Percentiles rank a stretch among this genome's conserved stretches.
These are phyloP conservation scores for Rhododendron ferrugineum DNA, from an alignment of 148 eudicot genomes.

Conservation along the genomic window DNA sequence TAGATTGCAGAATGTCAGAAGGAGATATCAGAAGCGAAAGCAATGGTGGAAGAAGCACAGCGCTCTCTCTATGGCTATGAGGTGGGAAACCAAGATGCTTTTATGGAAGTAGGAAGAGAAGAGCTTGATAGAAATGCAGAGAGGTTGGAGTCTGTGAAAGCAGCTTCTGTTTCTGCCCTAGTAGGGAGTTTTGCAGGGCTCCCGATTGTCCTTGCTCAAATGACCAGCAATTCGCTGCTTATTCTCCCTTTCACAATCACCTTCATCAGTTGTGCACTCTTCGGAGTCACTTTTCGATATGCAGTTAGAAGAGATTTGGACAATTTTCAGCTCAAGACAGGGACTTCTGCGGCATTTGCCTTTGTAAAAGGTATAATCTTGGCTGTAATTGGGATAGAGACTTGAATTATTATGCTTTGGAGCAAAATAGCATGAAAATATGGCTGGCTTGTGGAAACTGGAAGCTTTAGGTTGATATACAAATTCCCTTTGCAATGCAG, in stretches of 20 bases:
- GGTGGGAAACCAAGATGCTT: slow-evolving; percentile 8
- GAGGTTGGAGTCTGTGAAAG: slow-evolving; percentile 78
- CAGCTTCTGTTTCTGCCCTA: slow-evolving; percentile 60
- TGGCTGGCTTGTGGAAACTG: neutral
- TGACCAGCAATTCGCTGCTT: slow-evolving; percentile 36
- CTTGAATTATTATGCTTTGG: neutral
- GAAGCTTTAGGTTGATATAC: neutral
- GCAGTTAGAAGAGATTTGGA: slow-evolving; percentile 86
- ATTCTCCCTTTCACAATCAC: slow-evolving; percentile 55
- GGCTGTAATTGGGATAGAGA: neutral
- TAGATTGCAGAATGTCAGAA: slow-evolving; percentile 94
- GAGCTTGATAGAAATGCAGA: slow-evolving; percentile 39
- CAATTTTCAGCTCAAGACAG: slow-evolving; percentile 80
- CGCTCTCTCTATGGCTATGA: slow-evolving; percentile 30
- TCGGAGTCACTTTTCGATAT: slow-evolving; percentile 81
- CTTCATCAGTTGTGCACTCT: slow-evolving; percentile 79
- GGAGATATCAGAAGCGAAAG: slow-evolving; percentile 71
- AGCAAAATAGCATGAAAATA: neutral
- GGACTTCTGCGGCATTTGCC: slow-evolving; percentile 84
- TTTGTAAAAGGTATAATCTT: slow-evolving; percentile 65
- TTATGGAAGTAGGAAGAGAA: neutral
- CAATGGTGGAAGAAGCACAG: slow-evolving; percentile 81
- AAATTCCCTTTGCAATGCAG: slow-evolving; percentile 28
- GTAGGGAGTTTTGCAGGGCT: slow-evolving; percentile 68
- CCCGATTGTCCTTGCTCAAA: slow-evolving; percentile 53